A percentile compares a stretch with the other conserved stretches of the same genome.
phyloP scores from a whole-genome alignment of 495 filamentous ascomycete species.

The Oleoguttula mirabilis region DNA sequence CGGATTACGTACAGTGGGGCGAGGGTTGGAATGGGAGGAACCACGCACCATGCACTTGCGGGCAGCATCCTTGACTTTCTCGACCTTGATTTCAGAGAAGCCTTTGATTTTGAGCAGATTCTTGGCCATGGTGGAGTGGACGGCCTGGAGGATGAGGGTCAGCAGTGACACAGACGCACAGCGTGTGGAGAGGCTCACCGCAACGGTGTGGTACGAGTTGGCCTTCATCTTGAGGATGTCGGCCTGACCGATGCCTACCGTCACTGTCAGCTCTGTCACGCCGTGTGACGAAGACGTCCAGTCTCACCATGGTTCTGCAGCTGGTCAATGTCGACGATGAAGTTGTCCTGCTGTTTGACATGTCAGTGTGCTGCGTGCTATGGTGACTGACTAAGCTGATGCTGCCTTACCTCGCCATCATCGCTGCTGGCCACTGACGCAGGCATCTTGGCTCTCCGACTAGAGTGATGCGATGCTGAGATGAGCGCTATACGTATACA shows the following conservation, averaged over 20 bases:
- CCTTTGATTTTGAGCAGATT: conserved; percentile 64
- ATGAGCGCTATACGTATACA: too few species aligned
- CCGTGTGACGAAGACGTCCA: neutral
- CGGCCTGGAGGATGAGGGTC: conserved; percentile 39
- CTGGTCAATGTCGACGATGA: conserved; percentile 63
- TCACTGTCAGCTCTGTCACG: conserved; percentile 8
- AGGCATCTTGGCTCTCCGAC: conserved; percentile 44
- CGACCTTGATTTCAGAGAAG: conserved; percentile 71
- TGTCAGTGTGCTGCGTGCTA: too few species aligned
- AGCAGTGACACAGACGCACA: too few species aligned
- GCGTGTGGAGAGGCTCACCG: conserved; percentile 38
- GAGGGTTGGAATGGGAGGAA: neutral
- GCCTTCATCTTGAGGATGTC: conserved; percentile 66
- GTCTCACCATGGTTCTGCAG: conserved; percentile 56
- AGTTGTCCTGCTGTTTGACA: conserved; percentile 31
- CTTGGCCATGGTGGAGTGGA: conserved; percentile 53
- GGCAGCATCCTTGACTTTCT: conserved; percentile 69
- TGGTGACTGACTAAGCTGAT: too few species aligned
- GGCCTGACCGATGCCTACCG: conserved; percentile 52
- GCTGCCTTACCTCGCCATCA: conserved; percentile 43
- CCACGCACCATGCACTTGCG: conserved; percentile 52
- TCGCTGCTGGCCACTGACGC: conserved; percentile 42
- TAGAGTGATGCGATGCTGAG: too few species aligned
- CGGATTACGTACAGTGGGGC: neutral
- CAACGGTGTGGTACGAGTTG: conserved; percentile 59